phyloP scores from a whole-genome alignment of 768 basidiomycete species.

The Tylopilus sp. region DNA sequence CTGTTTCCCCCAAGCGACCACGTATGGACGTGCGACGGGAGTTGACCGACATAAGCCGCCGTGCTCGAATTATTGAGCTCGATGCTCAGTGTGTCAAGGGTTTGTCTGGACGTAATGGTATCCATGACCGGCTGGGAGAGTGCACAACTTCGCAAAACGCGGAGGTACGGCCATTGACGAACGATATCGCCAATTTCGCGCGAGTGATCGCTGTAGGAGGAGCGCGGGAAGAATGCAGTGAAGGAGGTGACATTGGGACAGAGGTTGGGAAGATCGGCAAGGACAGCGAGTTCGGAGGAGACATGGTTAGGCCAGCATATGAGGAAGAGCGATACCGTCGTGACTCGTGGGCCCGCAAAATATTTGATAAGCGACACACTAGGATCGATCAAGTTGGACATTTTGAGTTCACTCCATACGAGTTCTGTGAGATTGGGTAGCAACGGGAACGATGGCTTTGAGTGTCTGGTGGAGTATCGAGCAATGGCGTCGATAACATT shows the following conservation, averaged over 20 bases:
- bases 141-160: constrained; percentile 16
- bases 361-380: constrained; percentile 24
- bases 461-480: constrained; percentile 2
- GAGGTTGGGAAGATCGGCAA: constrained; percentile 15
- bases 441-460: constrained; percentile 15
- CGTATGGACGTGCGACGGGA: constrained; percentile 17
- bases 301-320: constrained; percentile 25
- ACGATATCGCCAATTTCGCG: constrained; percentile 25
- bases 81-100: constrained; percentile 21
- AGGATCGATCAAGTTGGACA: constrained; percentile 21
- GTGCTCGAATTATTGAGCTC: constrained; percentile 27
- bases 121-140: constrained; percentile 24
- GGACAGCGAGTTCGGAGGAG: constrained; percentile 19
- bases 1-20: constrained; percentile 25
- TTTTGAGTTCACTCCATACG: constrained; percentile 24
- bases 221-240: constrained; percentile 24
- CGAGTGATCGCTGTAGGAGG: constrained; percentile 26
- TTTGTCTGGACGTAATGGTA: constrained; percentile 3
- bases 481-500: constrained; percentile 18
- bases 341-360: constrained; percentile 22
- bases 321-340: constrained; percentile 19
- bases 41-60: constrained; percentile 15
- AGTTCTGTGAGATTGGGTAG: constrained; percentile 26
- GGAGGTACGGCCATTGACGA: constrained; percentile 17
- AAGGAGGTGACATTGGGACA: constrained; percentile 29